These are phyloP conservation scores for Quercus aquifolioides DNA, from an alignment of 306 rosid species.

Conservation along the genomic window DNA sequence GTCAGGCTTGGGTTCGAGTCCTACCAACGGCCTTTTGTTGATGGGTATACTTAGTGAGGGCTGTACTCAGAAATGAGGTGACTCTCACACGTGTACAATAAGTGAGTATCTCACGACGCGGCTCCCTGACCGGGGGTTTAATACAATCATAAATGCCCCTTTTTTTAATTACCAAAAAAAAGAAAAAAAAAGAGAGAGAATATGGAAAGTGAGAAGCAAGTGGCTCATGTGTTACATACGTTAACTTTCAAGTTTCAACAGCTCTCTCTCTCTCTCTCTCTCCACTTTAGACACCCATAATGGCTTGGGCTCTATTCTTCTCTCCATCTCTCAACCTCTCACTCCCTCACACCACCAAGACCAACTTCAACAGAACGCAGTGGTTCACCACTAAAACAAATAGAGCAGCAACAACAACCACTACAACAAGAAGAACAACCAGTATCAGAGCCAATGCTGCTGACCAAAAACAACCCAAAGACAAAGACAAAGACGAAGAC, in stretches of 20 bases:
- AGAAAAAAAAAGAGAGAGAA: no score
- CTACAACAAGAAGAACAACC: neutral
- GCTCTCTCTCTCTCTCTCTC: neutral
- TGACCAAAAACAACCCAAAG: conserved; percentile 29
- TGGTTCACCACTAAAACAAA: conserved; percentile 3
- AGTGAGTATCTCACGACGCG: no score
- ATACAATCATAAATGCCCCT: no score
- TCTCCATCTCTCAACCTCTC: conserved; percentile 28
- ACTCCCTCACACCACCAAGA: conserved; percentile 8
- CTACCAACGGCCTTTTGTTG: no score
- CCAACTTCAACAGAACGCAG: conserved; percentile 1
- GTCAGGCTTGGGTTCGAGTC: no score
- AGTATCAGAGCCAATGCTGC: conserved; percentile 52
- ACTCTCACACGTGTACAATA: no score
- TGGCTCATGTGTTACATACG: neutral
- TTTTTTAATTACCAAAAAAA: no score
- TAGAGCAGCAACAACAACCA: neutral
- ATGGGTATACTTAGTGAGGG: no score
- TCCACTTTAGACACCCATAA: conserved; percentile 24
- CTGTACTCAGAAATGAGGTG: no score
- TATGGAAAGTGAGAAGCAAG: neutral
- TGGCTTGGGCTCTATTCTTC: conserved; percentile 40
- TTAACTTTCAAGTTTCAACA: neutral
- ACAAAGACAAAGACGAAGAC: conserved; percentile 32
- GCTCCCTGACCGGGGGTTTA: no score